Conservation (phyloP, 2,329 filamentous ascomycete species). For the Colletotrichum sp. region DNA sequence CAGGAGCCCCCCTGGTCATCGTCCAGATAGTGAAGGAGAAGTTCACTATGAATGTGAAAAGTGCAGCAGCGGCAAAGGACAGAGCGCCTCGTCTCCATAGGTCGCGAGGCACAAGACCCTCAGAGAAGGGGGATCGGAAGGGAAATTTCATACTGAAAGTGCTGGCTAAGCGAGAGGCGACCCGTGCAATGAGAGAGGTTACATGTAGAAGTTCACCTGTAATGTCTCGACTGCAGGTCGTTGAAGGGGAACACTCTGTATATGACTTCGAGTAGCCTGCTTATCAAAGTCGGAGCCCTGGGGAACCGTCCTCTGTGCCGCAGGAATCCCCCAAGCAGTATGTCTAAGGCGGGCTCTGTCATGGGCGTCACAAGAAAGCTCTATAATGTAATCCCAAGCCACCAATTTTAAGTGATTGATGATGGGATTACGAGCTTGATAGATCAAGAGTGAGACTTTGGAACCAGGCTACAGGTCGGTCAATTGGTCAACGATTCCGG, state of each 20-base stretch:
- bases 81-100: neutral
- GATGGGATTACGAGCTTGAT: neutral
- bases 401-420: rapidly evolving
- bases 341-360: neutral
- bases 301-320: neutral
- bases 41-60: neutral
- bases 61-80: rapidly evolving
- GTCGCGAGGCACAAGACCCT: neutral
- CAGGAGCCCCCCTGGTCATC: neutral
- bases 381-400: neutral
- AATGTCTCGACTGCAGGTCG: too few relatives aligned
- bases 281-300: too few relatives aligned
- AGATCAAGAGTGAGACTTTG: neutral
- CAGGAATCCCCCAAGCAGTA: neutral
- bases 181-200: neutral
- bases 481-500: neutral
- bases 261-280: too few relatives aligned
- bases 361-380: neutral
- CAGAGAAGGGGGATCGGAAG: neutral
- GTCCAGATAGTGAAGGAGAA: neutral
- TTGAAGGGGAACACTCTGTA: too few relatives aligned
- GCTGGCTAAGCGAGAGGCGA: neutral
- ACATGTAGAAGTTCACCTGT: neutral
- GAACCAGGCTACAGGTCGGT: neutral
- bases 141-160: neutral